Percentiles rank a stretch among this genome's conserved stretches.
Evolutionary conservation across 371 early-diverging fungal genomes (phyloP).

Genomic region (Gilbertella persicaria): DNA sequence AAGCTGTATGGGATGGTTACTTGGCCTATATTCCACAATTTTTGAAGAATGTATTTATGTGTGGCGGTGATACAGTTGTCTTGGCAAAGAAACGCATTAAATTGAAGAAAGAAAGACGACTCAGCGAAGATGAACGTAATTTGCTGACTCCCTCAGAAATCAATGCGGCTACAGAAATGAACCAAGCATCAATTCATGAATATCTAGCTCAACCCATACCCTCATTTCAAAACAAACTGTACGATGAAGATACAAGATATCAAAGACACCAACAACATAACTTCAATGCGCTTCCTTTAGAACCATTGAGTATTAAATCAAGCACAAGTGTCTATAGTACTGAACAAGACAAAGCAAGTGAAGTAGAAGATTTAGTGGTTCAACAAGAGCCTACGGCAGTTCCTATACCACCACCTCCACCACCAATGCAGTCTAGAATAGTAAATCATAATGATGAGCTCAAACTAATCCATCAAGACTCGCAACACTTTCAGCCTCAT

Average conservation of each 20-base stretch:
- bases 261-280: constrained; percentile 6
- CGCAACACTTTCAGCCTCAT: background rate
- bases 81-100: constrained; percentile 45
- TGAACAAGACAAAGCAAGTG: too few relatives aligned
- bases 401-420: background rate
- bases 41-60: constrained; percentile 38
- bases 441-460: too few relatives aligned
- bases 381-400: too few relatives aligned
- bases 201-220: constrained; percentile 16
- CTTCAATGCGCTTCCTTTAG: constrained; percentile 20
- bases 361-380: too few relatives aligned
- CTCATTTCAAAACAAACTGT: constrained; percentile 12
- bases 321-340: background rate
- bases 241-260: constrained; percentile 14
- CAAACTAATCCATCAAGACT: too few relatives aligned
- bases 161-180: constrained; percentile 3
- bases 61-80: constrained; percentile 43
- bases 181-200: constrained; percentile 8
- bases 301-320: constrained; percentile 7
- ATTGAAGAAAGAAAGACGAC: constrained; percentile 18
- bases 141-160: constrained; percentile 9
- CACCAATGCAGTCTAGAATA: too few relatives aligned
- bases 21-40: constrained; percentile 49
- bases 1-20: constrained; percentile 43
- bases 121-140: constrained; percentile 24